Base-by-base conservation (phyloP, 805 yeast species). In the Suhomyces sp. region DNA sequence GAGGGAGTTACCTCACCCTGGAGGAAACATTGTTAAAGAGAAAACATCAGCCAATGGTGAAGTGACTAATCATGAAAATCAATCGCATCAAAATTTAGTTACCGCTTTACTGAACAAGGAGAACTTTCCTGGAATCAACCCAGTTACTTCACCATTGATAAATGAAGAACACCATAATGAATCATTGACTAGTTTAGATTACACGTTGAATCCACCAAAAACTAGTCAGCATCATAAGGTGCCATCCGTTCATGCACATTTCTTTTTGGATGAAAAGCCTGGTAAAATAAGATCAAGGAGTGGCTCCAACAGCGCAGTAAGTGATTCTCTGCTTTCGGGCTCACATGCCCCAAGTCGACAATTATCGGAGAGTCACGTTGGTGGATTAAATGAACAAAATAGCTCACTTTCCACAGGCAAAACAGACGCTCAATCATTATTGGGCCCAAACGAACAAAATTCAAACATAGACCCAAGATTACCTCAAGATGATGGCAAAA, bases 191-290 rank as follows among this genome's bases (percentile, higher is more conserved):
- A 48, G 56, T 19, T 44, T 63, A 24, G 63, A 64, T 38, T 54
- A 48, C 38, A 36, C 51, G 2, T 25, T 42, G 20, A 48, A 48
- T 23, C 67, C 69, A 3, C 71, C 72, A 4, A 46, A 34, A 10
- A 54, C 51, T 7, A 44, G 51, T 22, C 31, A 43, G 2, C 83
- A 76, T 50, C 74, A 75, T 46, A 74, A 77, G 54, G 53, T 73
- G 14, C 72, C 83, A 12, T 74, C 85, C 1, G 81, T 81, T 43
- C 95, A 85, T 59, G 88, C 93, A 0, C 95, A 84, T 58, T 85
- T 85, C 53, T 74, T 72, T 46, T 79, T 78, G 7, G 84, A 80
- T 42, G 90, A 83, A 38, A 81, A 76, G 50, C 80, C 60, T 5
- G 55, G 47, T 7, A 65, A 64, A 37, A 37, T 49, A 4, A 38